Evolutionary conservation across 805 yeast species (phyloP).

Genomic region (Saccharomycopsis javanensis): DNA sequence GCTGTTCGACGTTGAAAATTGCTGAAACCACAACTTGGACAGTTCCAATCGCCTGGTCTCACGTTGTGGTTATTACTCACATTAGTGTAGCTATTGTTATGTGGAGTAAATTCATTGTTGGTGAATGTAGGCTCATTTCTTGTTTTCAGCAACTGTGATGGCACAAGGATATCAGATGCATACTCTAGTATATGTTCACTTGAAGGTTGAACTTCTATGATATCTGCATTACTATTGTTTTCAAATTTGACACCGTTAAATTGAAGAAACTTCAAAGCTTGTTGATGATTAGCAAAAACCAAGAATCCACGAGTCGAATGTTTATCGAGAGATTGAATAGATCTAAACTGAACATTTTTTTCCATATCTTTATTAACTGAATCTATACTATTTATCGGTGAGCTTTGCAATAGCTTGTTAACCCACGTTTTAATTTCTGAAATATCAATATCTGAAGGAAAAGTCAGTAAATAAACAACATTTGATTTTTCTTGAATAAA

Average conservation of each 20-base stretch:
- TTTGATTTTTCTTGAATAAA: conserved; percentile 61
- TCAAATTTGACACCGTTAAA: conserved; percentile 42
- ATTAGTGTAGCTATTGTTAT: neutral
- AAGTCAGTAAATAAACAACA: conserved; percentile 68
- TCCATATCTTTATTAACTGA: neutral
- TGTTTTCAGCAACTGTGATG: conserved; percentile 52
- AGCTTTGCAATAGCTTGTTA: conserved; percentile 61
- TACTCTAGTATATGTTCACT: conserved; percentile 66
- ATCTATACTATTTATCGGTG: conserved; percentile 37
- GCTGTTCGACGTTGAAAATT: conserved; percentile 91
- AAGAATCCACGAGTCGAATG: conserved; percentile 69
- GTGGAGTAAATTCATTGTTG: neutral
- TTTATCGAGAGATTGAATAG: conserved; percentile 55
- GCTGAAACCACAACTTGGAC: conserved; percentile 92
- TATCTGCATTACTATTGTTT: neutral
- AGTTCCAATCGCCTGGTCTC: conserved; percentile 98
- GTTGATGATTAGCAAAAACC: conserved; percentile 75
- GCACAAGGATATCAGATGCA: conserved; percentile 71
- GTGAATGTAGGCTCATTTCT: neutral
- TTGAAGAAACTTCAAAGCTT: conserved; percentile 65
- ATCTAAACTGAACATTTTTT: conserved; percentile 65
- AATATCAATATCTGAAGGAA: conserved; percentile 82
- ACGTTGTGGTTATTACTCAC: conserved; percentile 40
- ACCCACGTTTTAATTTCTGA: conserved; percentile 88
- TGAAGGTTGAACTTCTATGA: conserved; percentile 78